Evolutionary conservation across 2,329 filamentous ascomycete genomes (phyloP).

Genomic region (Pseudogymnoascus sp.): DNA sequence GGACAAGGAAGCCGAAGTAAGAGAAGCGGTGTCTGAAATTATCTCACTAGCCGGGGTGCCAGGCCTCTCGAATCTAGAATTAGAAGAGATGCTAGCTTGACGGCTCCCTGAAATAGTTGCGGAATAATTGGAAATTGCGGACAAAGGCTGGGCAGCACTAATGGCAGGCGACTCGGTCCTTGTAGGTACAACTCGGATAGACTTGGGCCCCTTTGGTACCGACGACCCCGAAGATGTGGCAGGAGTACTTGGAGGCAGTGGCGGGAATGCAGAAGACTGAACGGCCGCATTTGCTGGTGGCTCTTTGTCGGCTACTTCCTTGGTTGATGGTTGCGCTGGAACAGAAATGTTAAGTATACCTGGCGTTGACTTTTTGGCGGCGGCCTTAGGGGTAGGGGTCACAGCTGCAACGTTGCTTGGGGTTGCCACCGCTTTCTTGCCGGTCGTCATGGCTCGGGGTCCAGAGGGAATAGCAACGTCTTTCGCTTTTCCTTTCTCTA

Average conservation of each 20-base stretch:
- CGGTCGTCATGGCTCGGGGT: constrained; percentile 13
- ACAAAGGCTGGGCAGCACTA: constrained; percentile 25
- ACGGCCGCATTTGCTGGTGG: constrained; percentile 17
- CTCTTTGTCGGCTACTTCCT: constrained; percentile 15
- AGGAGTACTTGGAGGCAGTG: constrained; percentile 41
- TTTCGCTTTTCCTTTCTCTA: constrained; percentile 36
- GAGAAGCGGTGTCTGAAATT: constrained; percentile 68
- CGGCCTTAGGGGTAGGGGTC: constrained; percentile 1
- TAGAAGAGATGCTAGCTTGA: constrained; percentile 43
- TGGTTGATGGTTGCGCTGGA: constrained; percentile 33
- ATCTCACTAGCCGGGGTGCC: constrained; percentile 67
- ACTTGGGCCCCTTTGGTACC: constrained; percentile 51
- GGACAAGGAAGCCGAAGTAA: constrained; percentile 66
- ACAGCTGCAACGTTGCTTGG: constrained; percentile 12
- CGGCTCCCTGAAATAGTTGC: constrained; percentile 38
- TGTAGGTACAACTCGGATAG: constrained; percentile 61
- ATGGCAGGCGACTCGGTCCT: constrained; percentile 49
- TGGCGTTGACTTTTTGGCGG: constrained; percentile 21
- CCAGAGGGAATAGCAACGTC: constrained; percentile 12
- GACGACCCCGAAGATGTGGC: constrained; percentile 44
- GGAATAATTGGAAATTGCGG: constrained; percentile 31
- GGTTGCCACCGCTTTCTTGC: constrained; percentile 10
- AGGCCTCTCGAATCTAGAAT: constrained; percentile 46
- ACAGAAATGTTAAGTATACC: constrained; percentile 44
- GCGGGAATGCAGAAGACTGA: constrained; percentile 40